phyloP scores from a whole-genome alignment of 1,284 basidiomycete genomes.

The Boletus calvinii region DNA sequence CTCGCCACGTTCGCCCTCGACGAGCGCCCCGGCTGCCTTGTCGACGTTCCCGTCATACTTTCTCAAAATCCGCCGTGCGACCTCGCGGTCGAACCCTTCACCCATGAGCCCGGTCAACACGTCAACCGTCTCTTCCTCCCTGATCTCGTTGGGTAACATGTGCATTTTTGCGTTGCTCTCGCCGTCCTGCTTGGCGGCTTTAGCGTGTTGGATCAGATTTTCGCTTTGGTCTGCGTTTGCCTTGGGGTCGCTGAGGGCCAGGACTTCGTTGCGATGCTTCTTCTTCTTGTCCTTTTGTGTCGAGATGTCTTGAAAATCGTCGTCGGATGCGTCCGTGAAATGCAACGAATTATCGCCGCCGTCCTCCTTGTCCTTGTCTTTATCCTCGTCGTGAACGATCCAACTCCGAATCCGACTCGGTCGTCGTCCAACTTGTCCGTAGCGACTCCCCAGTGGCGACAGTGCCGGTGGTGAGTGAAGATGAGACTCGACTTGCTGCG shows the following conservation, averaged over 20 bases:
- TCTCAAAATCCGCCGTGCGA: constrained; percentile 51
- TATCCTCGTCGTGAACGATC: constrained; percentile 13
- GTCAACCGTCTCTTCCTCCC: constrained; percentile 28
- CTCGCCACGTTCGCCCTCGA: constrained; percentile 50
- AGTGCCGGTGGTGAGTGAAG: constrained; percentile 2
- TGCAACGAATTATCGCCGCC: constrained; percentile 19
- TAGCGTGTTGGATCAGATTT: too few relatives aligned
- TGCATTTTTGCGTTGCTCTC: constrained; percentile 19
- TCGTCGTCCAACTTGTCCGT: constrained; percentile 10
- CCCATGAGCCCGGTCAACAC: constrained; percentile 30
- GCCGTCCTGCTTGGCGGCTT: not conserved
- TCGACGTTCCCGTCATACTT: constrained; percentile 59
- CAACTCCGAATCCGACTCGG: constrained; percentile 19
- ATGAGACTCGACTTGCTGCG: constrained; percentile 28
- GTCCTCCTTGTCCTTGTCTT: constrained; percentile 1
- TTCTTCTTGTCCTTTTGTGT: not conserved
- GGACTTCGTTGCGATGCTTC: not conserved
- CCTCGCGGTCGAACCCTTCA: constrained; percentile 43
- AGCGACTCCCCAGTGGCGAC: not conserved
- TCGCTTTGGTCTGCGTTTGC: not conserved
- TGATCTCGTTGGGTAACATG: constrained; percentile 18
- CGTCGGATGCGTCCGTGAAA: constrained; percentile 18
- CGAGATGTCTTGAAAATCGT: constrained; percentile 9
- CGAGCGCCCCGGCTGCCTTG: constrained; percentile 58
- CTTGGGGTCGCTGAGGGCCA: not conserved